Evolutionary conservation across 2,329 filamentous ascomycete genomes (phyloP).

Genomic region (Ascochyta lentis): DNA sequence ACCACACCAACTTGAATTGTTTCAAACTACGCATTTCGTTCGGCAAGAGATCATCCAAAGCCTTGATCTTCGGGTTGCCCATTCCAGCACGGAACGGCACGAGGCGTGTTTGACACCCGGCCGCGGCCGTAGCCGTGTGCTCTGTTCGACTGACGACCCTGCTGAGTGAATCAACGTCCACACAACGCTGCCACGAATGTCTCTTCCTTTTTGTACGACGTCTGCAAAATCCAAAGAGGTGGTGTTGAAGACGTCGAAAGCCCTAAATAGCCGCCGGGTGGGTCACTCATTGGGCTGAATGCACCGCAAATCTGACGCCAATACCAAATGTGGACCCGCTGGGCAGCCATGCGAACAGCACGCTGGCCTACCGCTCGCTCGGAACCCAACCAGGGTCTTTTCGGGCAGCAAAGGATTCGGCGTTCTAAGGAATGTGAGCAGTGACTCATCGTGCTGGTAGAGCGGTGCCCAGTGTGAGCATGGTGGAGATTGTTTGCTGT

Average conservation of each 20-base stretch:
- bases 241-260: slow-evolving; percentile 11
- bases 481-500: slow-evolving; percentile 3
- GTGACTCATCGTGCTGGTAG: slow-evolving; percentile 31
- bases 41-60: slow-evolving; percentile 1
- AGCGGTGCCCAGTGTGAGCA: slow-evolving; percentile 14
- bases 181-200: slow-evolving; percentile 7
- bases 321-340: slow-evolving; percentile 34
- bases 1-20: slow-evolving; percentile 4
- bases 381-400: slow-evolving; percentile 34
- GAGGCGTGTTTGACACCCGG: slow-evolving; percentile 2
- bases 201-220: slow-evolving; percentile 6
- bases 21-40: slow-evolving; percentile 1
- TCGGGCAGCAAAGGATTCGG: slow-evolving; percentile 34
- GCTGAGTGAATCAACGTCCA: slow-evolving; percentile 11
- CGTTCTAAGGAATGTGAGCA: slow-evolving; percentile 14
- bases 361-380: slow-evolving; percentile 17
- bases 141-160: slow-evolving; percentile 6
- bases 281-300: slow-evolving; percentile 30
- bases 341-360: slow-evolving; percentile 37
- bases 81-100: slow-evolving; percentile 15
- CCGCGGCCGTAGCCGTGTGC: slow-evolving; percentile 12
- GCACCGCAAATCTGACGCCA: slow-evolving; percentile 24
- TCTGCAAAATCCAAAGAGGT: slow-evolving; percentile 2
- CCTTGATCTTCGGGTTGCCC: slow-evolving; percentile 6
- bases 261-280: slow-evolving; percentile 34